Base-by-base conservation (phyloP, 805 yeast genomes). In the Jamesozyma hellenica region DNA sequence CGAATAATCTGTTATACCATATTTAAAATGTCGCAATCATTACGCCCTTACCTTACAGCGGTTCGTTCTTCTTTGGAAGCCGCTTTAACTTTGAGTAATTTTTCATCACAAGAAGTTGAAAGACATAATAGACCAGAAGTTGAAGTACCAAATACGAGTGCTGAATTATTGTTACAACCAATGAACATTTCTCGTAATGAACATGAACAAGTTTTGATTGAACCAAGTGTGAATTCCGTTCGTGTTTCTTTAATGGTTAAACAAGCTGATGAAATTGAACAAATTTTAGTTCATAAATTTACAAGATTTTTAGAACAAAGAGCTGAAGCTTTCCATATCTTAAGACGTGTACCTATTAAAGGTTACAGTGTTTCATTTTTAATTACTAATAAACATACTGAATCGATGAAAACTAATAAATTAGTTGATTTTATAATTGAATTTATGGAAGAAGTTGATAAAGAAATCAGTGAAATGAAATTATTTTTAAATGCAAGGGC, bases 391-490 rank as follows among this genome's bases (percentile, higher is more conserved):
- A 79, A 79, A 65, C 98, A 92, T 64, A 87, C 96, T 10, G 96
- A 90, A 62, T 81, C 82, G 49, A 86, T 92, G 95, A 74, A 88
- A 66, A 90, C 92, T 66, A 88, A 82, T 53, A 92, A 92, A 65
- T 73, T 92, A 52, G 95, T 92, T 33, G 98, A 92, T 63, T 92
- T 92, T 62, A 88, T 92, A 51, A 86, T 92, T 51, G 97, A 92
- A 66, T 92, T 92, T 62, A 88, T 92, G 97, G 97, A 92, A 63
- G 98, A 88, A 56, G 98, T 92, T 15, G 98, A 92, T 63, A 90
- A 87, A 67, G 98, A 92, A 64, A 92, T 92, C 56, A 85, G 96
- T 63, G 98, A 92, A 61, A 92, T 92, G 94, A 92, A 92, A 65
- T 72, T 92, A 61, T 92, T 90, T 62, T 74, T 92, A 60, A 92